Evolutionary conservation across 176 grass and related monocot genomes (phyloP), one percentile per base, ranked within the genome.

Genomic region (Tuctoria greenei): DNA sequence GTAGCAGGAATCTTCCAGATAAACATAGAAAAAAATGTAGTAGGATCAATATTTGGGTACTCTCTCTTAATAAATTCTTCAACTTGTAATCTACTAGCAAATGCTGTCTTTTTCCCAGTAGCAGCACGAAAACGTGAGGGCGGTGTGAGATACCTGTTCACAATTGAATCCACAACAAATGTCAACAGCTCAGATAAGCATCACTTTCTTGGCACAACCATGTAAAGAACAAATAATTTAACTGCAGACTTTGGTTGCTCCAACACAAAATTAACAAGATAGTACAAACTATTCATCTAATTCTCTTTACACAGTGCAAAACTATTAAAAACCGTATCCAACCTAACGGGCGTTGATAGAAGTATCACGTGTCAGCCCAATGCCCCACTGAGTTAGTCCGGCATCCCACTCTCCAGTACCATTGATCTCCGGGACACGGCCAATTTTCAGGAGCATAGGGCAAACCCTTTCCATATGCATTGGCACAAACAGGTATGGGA

Each of bases 361-460:
- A 78, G 73, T 39, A 82, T 87, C n/a, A n/a, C n/a, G n/a, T n/a
- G n/a, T n/a, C n/a, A n/a, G n/a, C n/a, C n/a, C n/a, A n/a, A n/a
- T n/a, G n/a, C n/a, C n/a, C n/a, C n/a, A n/a, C n/a, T n/a, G n/a
- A n/a, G n/a, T n/a, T n/a, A n/a, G n/a, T n/a, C 66, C 90, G 77
- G 67, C 0, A 56, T 72, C 90, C 90, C 43, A 89, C 90, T 83
- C 82, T 93, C 90, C 90, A 93, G 6, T 75, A 42, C 90, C 90
- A 93, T 67, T 40, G 60, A 79, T 93, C 90, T 74, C 87, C 90
- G 74, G 72, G 69, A 55, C 57, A 46, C 50, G 90, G 90, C 90
- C 90, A 93, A 67, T 93, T 83, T 71, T 84, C 87, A 82, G 87
- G 90, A 71, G 87, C 90, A 79, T 87, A 93, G 45, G 90, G 90